Conservation (phyloP, 176 grass and related monocot species). For the Ananas comosus region DNA sequence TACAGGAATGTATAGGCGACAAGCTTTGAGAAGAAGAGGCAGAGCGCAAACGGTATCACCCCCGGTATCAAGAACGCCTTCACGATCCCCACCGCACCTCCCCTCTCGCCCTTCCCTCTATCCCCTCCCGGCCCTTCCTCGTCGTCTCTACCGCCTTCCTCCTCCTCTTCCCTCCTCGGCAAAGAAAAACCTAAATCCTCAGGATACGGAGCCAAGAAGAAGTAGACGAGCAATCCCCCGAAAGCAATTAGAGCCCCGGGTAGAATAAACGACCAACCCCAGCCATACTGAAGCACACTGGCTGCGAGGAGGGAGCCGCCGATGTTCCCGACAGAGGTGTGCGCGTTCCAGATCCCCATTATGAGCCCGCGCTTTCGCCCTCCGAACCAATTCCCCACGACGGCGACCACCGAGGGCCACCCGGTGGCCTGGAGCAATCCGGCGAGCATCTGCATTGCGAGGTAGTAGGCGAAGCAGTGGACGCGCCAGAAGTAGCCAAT, state of each 20-base stretch:
- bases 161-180: constrained; percentile 10
- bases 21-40: constrained; percentile 71
- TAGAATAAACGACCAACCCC: constrained; percentile 65
- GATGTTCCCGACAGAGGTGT: constrained; percentile 61
- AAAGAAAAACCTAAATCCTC: constrained; percentile 37
- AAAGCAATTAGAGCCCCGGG: constrained; percentile 39
- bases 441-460: constrained; percentile 37
- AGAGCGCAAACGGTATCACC: constrained; percentile 47
- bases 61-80: constrained; percentile 43
- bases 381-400: constrained; percentile 62
- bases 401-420: constrained; percentile 60
- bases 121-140: constrained; percentile 6
- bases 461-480: constrained; percentile 33
- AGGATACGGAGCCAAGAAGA: constrained; percentile 48
- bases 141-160: constrained; percentile 34
- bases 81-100: constrained; percentile 40
- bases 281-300: constrained; percentile 38
- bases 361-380: constrained; percentile 44
- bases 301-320: constrained; percentile 44
- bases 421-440: constrained; percentile 51
- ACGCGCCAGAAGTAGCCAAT: constrained; percentile 40
- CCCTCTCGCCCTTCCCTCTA: constrained; percentile 13
- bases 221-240: constrained; percentile 35
- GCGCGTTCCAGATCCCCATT: constrained; percentile 70
- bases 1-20: constrained; percentile 65